Evolutionary conservation across 2,329 filamentous ascomycete species (phyloP), one percentile per base, ranked within the genome.

Genomic region (Ceratocystis lukuohia): DNA sequence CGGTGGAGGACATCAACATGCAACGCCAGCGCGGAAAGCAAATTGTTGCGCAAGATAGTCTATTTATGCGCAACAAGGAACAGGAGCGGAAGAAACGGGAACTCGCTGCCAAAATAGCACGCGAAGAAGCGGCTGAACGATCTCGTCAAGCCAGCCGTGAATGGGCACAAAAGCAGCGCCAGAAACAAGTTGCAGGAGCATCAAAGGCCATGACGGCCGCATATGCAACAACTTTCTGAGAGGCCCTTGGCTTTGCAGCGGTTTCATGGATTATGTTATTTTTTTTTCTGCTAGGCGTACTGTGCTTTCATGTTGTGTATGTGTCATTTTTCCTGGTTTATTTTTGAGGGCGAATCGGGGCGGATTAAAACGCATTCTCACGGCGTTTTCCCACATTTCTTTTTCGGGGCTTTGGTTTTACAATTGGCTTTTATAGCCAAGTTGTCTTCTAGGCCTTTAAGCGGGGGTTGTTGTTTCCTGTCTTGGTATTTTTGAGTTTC

Each of bases 111-210:
- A 83, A 80, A 71, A 71, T 76, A 65, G 83, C 84, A 6, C 77
- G 84, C 57, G 80, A 84, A 70, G 77, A 84, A 70, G 84, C 84
- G 28, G 84, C 84, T 8, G 83, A 87, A 73, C 78, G 81, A 71
- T 84, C 82, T 65, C 79, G 84, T 65, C 77, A 79, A 72, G 78
- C 81, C 67, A 83, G 83, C 69, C 79, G 83, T 44, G 81, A 85
- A 70, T 86, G 84, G 83, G 83, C 83, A 10, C 82, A 85, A 72
- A 84, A 80, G 74, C 80, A 82, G 71, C 77, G 77, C 46, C 75
- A 73, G 20, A 80, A 77, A 71, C 74, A 75, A 65, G 61, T 12
- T 69, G 53, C 70, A 71, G 30, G 57, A 28, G 25, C 48, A 45
- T 33, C 22, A 12, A 65, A 44, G 17, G 62, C 28, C 12, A 53